Base-by-base conservation (phyloP, 352 stramenopile species). In the Pythium biforme region DNA sequence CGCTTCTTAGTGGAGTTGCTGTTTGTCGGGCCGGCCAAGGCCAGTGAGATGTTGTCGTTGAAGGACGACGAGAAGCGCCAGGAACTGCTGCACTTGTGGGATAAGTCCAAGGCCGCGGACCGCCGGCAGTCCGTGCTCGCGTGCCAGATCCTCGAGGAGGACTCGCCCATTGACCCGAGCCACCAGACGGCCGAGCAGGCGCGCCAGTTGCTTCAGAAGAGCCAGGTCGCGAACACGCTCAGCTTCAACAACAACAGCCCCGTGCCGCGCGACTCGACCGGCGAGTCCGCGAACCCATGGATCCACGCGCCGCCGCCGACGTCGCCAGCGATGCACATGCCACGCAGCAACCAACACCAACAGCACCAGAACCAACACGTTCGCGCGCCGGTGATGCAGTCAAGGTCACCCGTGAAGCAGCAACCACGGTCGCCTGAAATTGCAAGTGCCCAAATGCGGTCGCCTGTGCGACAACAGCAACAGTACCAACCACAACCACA, bases 1-100 rank as follows among this genome's bases (percentile, higher is more conserved):
- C 69, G 70, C 1, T 92, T 92, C 67, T 69, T 90, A 45, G 72
- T 92, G 25, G 83, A 92, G 60, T 66, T 89, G n/a, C 70, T 81
- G 12, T 78, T 74, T 39, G 62, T 92, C 17, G 73, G 73, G 4
- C 59, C 65, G 15, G 56, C 68, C 5, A 69, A 67, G 40, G 89
- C 82, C 46, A 20, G 54, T 12, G 62, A 79, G 50, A 66, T 90
- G 11, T 64, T 74, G 25, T 65, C 65, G 47, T 34, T 83, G 12
- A 63, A 76, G 22, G 77, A 87, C 15, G 68, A 73, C 9, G 59
- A 66, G 10, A 69, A 69, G 20, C 64, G 66, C 9, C 62, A 74
- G 10, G 68, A 80, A 51, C 55, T 88, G 2, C 67, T 69, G 15
- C 60, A 58, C 17, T 20, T 92, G n/a, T 92, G 78, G 80, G 52